Conservation (phyloP, 805 yeast species). For the Tetrapisispora iriomotensis region DNA sequence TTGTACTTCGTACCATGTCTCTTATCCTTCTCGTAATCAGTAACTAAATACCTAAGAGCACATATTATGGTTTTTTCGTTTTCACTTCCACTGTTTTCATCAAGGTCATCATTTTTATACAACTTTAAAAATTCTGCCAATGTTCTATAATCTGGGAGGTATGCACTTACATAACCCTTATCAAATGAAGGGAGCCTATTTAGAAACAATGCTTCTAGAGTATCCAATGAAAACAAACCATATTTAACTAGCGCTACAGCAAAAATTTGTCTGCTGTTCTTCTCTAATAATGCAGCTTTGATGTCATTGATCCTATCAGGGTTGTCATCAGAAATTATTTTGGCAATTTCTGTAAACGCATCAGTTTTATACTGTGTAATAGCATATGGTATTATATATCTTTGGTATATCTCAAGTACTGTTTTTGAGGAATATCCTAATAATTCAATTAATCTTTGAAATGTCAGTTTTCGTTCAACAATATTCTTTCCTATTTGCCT, state of each 20-base stretch:
- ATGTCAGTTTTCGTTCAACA: slow-evolving; percentile 40
- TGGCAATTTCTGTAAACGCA: slow-evolving; percentile 35
- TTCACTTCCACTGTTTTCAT: slow-evolving; percentile 7
- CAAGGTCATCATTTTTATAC: slow-evolving; percentile 14
- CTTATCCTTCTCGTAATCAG: slow-evolving; percentile 22
- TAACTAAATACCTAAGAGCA: slow-evolving; percentile 21
- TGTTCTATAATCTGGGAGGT: slow-evolving; percentile 26
- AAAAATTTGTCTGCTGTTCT: slow-evolving; percentile 28
- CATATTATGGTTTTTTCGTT: slow-evolving; percentile 21
- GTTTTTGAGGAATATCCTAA: slow-evolving; percentile 52
- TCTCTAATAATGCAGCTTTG: slow-evolving; percentile 16
- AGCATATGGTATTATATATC: slow-evolving; percentile 67
- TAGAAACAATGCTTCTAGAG: slow-evolving; percentile 22
- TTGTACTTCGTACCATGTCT: slow-evolving; percentile 22
- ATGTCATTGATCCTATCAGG: slow-evolving; percentile 11
- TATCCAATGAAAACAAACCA: slow-evolving; percentile 24
- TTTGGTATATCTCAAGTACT: slow-evolving; percentile 59
- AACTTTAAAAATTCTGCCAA: slow-evolving; percentile 27
- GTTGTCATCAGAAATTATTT: slow-evolving; percentile 21
- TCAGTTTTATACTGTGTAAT: slow-evolving; percentile 57
- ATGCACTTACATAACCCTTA: slow-evolving; percentile 17
- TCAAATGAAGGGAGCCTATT: slow-evolving; percentile 26
- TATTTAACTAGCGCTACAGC: slow-evolving; percentile 28
- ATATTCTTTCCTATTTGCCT: slow-evolving; percentile 49
- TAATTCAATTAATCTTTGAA: slow-evolving; percentile 52